A percentile compares a stretch with the other conserved stretches of the same genome.
Conservation (phyloP, 2,329 filamentous ascomycete species). For the Paracorniculantispora psalliotae region DNA sequence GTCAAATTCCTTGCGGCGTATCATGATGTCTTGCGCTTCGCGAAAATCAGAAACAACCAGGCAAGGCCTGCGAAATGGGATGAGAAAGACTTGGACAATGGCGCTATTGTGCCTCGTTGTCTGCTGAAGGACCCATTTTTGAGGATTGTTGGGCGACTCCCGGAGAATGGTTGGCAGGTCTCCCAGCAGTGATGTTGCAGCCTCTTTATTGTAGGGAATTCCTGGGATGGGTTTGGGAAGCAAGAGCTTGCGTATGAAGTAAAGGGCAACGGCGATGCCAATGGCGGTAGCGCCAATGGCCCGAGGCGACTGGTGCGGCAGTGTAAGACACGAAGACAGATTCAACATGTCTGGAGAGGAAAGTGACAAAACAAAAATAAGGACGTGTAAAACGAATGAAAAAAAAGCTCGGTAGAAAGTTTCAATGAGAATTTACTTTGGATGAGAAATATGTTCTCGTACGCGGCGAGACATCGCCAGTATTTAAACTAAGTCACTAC, state of each 20-base stretch:
- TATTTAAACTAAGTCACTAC: too few relatives aligned
- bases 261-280: background rate
- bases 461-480: too few relatives aligned
- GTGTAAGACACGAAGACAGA: background rate
- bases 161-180: background rate
- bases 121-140: background rate
- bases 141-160: background rate
- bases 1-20: slow-evolving; percentile 42
- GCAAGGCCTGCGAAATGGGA: slow-evolving; percentile 36
- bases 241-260: background rate
- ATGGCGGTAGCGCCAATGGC: background rate
- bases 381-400: too few relatives aligned
- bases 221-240: background rate
- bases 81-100: slow-evolving; percentile 43
- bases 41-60: slow-evolving; percentile 37
- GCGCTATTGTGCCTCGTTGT: slow-evolving; percentile 15
- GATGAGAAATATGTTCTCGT: too few relatives aligned
- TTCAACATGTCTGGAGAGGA: too few relatives aligned
- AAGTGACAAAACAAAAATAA: too few relatives aligned
- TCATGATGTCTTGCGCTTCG: slow-evolving; percentile 40
- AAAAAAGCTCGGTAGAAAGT: too few relatives aligned
- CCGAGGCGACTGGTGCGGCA: background rate
- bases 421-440: too few relatives aligned
- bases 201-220: background rate
- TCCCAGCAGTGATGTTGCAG: background rate